A percentile compares a stretch with the other conserved stretches of the same genome.
Evolutionary conservation across 345 rosid genomes (phyloP).

Genomic region (Hibiscus syriacus): DNA sequence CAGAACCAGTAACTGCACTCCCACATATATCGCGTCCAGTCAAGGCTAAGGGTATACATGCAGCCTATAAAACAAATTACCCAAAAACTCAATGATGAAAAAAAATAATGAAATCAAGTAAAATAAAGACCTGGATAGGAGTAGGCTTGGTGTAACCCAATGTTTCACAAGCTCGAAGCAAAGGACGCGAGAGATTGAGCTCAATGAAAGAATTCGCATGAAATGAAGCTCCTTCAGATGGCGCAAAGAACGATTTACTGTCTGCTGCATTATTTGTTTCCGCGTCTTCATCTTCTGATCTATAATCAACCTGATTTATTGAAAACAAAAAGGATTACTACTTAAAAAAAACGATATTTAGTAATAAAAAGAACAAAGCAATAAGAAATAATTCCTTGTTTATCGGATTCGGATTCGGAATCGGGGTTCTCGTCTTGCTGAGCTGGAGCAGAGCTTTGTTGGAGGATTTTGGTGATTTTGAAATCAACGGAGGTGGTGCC

Average conservation of each 20-base stretch:
- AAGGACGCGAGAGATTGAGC: conserved; percentile 79
- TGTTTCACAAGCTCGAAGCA: conserved; percentile 88
- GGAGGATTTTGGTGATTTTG: conserved; percentile 65
- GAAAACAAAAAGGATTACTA: neutral
- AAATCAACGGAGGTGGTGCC: conserved; percentile 83
- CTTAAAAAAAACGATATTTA: neutral
- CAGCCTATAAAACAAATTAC: conserved; percentile 50
- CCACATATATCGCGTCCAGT: conserved; percentile 96
- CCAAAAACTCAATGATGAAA: neutral
- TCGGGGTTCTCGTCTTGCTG: conserved; percentile 31
- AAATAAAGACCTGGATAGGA: conserved; percentile 67
- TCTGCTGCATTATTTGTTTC: conserved; percentile 30
- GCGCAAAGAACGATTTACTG: conserved; percentile 56
- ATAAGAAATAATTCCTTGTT: conserved; percentile 37
- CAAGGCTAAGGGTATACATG: conserved; percentile 81
- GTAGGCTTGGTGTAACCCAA: conserved; percentile 89
- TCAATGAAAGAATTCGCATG: conserved; percentile 82
- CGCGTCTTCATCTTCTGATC: conserved; percentile 55
- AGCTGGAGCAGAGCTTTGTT: conserved; percentile 30
- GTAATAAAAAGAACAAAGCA: neutral
- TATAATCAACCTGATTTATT: conserved; percentile 52
- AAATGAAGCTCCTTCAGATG: conserved; percentile 68
- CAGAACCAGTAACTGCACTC: conserved; percentile 97
- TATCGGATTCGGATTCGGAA: conserved; percentile 50
- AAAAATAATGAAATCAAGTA: neutral